Evolutionary conservation across 495 filamentous ascomycete genomes (phyloP), one percentile per base, ranked within the genome.

Genomic region (Xylaria telfairii): DNA sequence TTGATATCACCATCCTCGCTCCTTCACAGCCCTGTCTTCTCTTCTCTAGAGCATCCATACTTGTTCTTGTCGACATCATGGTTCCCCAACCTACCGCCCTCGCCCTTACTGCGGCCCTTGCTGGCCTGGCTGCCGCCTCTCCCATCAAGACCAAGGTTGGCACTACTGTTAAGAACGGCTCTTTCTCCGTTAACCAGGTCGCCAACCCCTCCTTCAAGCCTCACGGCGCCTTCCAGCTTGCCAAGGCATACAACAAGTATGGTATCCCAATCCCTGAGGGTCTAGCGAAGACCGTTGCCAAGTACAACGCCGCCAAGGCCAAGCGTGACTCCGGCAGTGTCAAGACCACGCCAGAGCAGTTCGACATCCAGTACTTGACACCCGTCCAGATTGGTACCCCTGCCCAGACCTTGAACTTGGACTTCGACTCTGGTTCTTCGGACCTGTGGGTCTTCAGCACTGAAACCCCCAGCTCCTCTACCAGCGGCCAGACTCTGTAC

Each of bases 371-470:
- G 79, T 93, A 92, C 76, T 77, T 92, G 67, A 88, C 85, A 59
- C 90, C 90, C 44, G 90, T 93, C 72, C 82, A 77, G 13, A 80
- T 92, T 70, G 91, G 91, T 66, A 79, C 76, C 4, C 77, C 77
- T 34, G 81, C 80, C 32, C 86, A 87, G 61, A 85, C 82, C 30
- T 73, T 92, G 76, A 87, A 90, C 76, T 73, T 92, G 65, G 89
- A 92, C 76, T 87, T 92, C 75, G 91, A 93, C 73, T 92, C 91
- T 51, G 91, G 91, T 4, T 90, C 88, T 49, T 89, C 90, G 39
- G 91, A 93, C 81, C 87, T 93, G 84, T 92, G 77, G 77, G 77
- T 79, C 34, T 79, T 79, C 75, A 75, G 73, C 69, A 72, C 72
- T 0, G 84, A 28, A 57, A 81, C 42, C 59, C 70, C 47, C 44